Evolutionary conservation across 1,284 basidiomycete genomes (phyloP).

Genomic region (Agaricales sp.): DNA sequence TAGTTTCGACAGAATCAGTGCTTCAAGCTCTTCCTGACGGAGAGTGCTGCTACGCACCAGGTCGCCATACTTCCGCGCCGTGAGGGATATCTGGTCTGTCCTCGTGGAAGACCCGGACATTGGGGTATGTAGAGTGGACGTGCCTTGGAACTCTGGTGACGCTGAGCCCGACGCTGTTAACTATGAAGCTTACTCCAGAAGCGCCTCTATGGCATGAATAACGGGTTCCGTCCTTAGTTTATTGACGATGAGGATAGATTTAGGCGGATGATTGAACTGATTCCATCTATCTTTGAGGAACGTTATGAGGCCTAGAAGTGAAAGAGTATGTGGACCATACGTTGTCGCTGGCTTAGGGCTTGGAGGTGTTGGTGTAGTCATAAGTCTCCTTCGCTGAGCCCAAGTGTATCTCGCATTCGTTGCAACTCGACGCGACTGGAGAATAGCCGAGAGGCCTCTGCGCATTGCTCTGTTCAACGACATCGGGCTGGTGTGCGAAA

Average conservation of each 20-base stretch:
- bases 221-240: slow-evolving; percentile 67
- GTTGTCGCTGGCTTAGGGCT: neutral
- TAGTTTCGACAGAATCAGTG: slow-evolving; percentile 13
- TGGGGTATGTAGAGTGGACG: slow-evolving; percentile 52
- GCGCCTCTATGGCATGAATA: slow-evolving; percentile 60
- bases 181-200: slow-evolving; percentile 41
- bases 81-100: slow-evolving; percentile 56
- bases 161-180: slow-evolving; percentile 4
- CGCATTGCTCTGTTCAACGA: neutral
- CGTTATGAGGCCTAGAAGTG: neutral
- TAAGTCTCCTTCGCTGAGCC: neutral
- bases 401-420: neutral
- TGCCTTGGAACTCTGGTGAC: slow-evolving; percentile 33
- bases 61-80: slow-evolving; percentile 52
- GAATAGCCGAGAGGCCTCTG: neutral
- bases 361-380: neutral
- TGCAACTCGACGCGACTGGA: neutral
- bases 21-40: slow-evolving; percentile 7
- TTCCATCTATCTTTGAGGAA: slow-evolving; percentile 1
- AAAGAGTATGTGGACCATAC: neutral
- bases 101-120: slow-evolving; percentile 71
- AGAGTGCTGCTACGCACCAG: slow-evolving; percentile 28
- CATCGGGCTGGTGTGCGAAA: neutral
- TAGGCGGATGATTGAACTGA: slow-evolving; percentile 23
- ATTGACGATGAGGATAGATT: slow-evolving; percentile 61